Percentiles rank a stretch among this genome's conserved stretches.
phyloP scores from a whole-genome alignment of 305 asterid genomes.

The Euphrasia arctica region DNA sequence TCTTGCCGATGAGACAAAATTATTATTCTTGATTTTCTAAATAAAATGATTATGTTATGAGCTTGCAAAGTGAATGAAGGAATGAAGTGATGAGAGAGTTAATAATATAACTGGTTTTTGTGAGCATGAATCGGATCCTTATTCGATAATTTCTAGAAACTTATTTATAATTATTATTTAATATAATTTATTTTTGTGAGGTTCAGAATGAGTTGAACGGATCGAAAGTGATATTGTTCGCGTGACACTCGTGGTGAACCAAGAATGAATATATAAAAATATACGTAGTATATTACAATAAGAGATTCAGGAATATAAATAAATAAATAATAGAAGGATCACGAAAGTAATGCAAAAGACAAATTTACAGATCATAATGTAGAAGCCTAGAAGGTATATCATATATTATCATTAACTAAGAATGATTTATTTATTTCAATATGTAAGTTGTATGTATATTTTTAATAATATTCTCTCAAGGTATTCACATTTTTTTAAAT shows the following conservation, averaged over 20 bases:
- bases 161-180: neutral
- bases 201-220: constrained; percentile 11
- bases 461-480: too few species aligned
- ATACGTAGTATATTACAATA: too few species aligned
- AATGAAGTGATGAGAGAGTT: constrained; percentile 19
- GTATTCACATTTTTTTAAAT: too few species aligned
- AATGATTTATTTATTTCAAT: too few species aligned
- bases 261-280: neutral
- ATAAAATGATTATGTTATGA: too few species aligned
- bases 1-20: constrained; percentile 10
- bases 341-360: too few species aligned
- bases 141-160: constrained; percentile 12
- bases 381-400: too few species aligned
- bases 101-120: constrained; percentile 25
- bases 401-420: too few species aligned
- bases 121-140: constrained; percentile 38
- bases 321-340: too few species aligned
- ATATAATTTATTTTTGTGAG: constrained; percentile 16
- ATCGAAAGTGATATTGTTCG: constrained; percentile 14
- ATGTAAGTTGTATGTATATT: too few species aligned
- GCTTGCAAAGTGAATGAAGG: neutral
- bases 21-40: neutral
- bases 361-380: too few species aligned
- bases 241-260: constrained; percentile 23
- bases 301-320: too few species aligned